Base-by-base conservation (phyloP, 2,329 filamentous ascomycete species). In the Apiospora sp. region DNA sequence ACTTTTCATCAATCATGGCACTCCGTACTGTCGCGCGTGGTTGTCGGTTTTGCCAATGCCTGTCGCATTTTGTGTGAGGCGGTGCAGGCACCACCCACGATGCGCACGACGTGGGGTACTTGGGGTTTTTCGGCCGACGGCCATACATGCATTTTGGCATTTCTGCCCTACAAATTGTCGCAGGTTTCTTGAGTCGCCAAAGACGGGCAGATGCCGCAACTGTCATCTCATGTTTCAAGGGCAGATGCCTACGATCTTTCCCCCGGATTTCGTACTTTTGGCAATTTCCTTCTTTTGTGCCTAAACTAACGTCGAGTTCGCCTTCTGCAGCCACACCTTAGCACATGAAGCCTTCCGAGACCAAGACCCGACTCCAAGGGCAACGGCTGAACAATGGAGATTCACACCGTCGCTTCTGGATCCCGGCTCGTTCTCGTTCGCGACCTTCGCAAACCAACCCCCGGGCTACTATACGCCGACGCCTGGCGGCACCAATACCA, bases 391-490 rank as follows among this genome's bases (percentile, higher is more conserved):
- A 77, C 91, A 89, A 77, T 96, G 95, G 92, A 90, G 93, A 76
- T 95, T 98, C 79, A 97, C 95, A 2, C 94, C 95, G 4, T 96
- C 95, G 30, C 86, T 97, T 72, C 89, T 98, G 80, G 96, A 98
- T 80, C 91, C 94, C 24, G 94, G 92, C 81, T 93, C 94, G 43
- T 94, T 94, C 81, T 90, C 91, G 34, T 98, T 98, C 83, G 88
- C 91, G 73, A 88, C 88, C 72, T 96, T 97, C 79, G 91, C 92
- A 75, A 94, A 93, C 82, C 93, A 95, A 75, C 90, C 92, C 67
- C 90, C 93, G 22, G 93, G 92, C 19, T 96, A 96, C 83, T 98
- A 97, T 83, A 95, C 94, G 10, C 94, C 95, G 2, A 97, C 94
- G 1, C 93, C 94, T 2, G 94, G 93, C 75, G 93, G 93, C 67